Conservation (phyloP, 1,284 basidiomycete species). For the Schizopora paradoxa region DNA sequence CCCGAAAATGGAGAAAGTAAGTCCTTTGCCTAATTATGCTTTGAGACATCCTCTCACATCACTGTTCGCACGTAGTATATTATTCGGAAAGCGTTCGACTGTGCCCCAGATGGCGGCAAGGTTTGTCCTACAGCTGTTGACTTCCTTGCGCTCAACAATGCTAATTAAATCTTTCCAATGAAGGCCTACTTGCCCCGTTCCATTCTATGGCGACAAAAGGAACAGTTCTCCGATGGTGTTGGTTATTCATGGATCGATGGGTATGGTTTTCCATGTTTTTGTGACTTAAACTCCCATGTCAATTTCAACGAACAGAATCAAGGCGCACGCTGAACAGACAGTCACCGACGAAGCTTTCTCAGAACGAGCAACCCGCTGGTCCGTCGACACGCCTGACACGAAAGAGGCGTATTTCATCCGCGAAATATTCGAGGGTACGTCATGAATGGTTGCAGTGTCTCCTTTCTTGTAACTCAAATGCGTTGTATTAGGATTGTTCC, state of each 20-base stretch:
- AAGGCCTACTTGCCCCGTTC: conserved; percentile 91
- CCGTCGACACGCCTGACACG: conserved; percentile 84
- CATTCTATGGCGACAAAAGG: conserved; percentile 99
- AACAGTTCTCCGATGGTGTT: conserved; percentile 99
- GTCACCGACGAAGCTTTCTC: conserved; percentile 84
- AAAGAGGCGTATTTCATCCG: conserved; percentile 97
- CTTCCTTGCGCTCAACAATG: neutral
- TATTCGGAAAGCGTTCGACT: conserved; percentile 95
- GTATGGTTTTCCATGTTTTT: conserved; percentile 33
- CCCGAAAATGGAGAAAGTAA: conserved; percentile 91
- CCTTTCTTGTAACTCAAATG: conserved; percentile 11
- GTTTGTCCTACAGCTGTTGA: conserved; percentile 32
- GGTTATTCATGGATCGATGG: conserved; percentile 99
- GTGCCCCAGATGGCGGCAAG: conserved; percentile 78
- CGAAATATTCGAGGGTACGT: conserved; percentile 83
- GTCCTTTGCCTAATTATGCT: conserved; percentile 1
- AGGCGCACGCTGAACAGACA: conserved; percentile 73
- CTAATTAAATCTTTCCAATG: conserved; percentile 29
- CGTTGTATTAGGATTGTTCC: conserved; percentile 60
- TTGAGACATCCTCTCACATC: conserved; percentile 2
- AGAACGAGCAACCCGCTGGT: conserved; percentile 73
- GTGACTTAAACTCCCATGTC: neutral
- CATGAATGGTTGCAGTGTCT: conserved; percentile 6
- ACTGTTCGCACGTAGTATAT: conserved; percentile 64
- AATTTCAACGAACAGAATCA: conserved; percentile 55